Conservation (phyloP, 768 basidiomycete species). For the Suillus plorans region DNA sequence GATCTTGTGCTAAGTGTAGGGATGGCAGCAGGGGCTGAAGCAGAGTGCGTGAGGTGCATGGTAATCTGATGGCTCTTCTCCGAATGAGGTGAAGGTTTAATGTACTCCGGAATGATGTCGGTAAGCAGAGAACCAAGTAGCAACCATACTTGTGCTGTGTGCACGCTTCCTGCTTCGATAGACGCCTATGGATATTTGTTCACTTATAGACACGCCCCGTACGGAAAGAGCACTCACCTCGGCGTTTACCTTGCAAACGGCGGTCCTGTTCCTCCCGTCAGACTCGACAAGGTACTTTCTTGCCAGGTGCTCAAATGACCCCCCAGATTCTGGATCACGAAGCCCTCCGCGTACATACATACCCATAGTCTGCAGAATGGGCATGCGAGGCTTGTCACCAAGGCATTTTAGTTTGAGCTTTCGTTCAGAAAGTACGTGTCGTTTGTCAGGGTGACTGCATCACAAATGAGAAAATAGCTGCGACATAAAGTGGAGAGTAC, state of each 20-base stretch:
- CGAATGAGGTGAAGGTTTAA: slow-evolving; percentile 21
- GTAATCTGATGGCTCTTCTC: slow-evolving; percentile 17
- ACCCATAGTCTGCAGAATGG: slow-evolving; percentile 58
- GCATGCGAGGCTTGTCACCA: slow-evolving; percentile 54
- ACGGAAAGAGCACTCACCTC: slow-evolving; percentile 36
- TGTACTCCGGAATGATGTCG: slow-evolving; percentile 43
- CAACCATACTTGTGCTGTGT: slow-evolving; percentile 66
- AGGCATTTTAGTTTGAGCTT: slow-evolving; percentile 50
- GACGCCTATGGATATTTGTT: slow-evolving; percentile 44
- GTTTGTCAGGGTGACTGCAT: slow-evolving; percentile 37
- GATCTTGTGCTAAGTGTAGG: slow-evolving; percentile 21
- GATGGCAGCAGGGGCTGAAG: slow-evolving; percentile 44
- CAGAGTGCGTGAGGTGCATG: slow-evolving; percentile 34
- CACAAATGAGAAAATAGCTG: not conserved
- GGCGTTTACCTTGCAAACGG: slow-evolving; percentile 45
- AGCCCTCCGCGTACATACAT: slow-evolving; percentile 34
- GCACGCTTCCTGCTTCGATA: slow-evolving; percentile 51
- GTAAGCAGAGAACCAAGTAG: slow-evolving; percentile 58
- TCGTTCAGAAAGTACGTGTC: slow-evolving; percentile 22
- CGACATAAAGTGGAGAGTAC: slow-evolving; percentile 20
- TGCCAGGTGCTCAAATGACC: slow-evolving; percentile 57
- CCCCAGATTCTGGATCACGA: slow-evolving; percentile 21
- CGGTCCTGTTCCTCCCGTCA: slow-evolving; percentile 44
- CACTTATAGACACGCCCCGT: no score
- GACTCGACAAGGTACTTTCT: slow-evolving; percentile 49